Percentiles rank a stretch among this genome's conserved stretches.
phyloP scores from a whole-genome alignment of 1,139 yeast genomes.

The Hanseniaspora gamundiae region DNA sequence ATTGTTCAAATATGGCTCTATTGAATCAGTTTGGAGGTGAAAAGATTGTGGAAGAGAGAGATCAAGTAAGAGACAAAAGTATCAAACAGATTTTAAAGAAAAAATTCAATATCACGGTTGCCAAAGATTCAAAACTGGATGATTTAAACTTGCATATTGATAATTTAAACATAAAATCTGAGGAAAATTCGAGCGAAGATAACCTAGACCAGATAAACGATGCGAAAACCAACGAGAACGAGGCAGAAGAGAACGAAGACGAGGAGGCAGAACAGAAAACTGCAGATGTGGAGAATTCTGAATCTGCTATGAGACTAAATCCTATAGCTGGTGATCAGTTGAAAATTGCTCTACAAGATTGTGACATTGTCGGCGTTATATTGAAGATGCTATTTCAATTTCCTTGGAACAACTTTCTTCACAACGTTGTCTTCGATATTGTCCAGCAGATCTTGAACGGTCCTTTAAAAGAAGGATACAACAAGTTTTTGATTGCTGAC shows the following conservation, averaged over 20 bases:
- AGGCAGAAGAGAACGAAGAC: background rate
- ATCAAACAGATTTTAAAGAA: slow-evolving; percentile 14
- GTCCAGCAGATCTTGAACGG: slow-evolving; percentile 95
- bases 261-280: slow-evolving; percentile 2
- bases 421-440: slow-evolving; percentile 93
- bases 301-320: slow-evolving; percentile 30
- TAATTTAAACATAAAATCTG: slow-evolving; percentile 6
- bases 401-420: slow-evolving; percentile 96
- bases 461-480: slow-evolving; percentile 79
- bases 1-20: slow-evolving; percentile 92
- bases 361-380: slow-evolving; percentile 65
- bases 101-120: slow-evolving; percentile 20
- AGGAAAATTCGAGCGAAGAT: slow-evolving; percentile 7
- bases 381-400: slow-evolving; percentile 80
- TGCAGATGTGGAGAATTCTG: slow-evolving; percentile 10
- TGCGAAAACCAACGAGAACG: background rate
- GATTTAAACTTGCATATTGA: slow-evolving; percentile 5
- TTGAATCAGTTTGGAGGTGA: slow-evolving; percentile 79
- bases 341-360: slow-evolving; percentile 76
- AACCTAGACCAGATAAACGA: slow-evolving; percentile 3
- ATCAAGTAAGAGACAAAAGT: slow-evolving; percentile 38
- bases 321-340: slow-evolving; percentile 86
- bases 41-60: slow-evolving; percentile 65
- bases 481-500: slow-evolving; percentile 76
- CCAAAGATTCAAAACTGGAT: background rate